phyloP scores from a whole-genome alignment of 768 basidiomycete genomes.

The Hericium alpestre region DNA sequence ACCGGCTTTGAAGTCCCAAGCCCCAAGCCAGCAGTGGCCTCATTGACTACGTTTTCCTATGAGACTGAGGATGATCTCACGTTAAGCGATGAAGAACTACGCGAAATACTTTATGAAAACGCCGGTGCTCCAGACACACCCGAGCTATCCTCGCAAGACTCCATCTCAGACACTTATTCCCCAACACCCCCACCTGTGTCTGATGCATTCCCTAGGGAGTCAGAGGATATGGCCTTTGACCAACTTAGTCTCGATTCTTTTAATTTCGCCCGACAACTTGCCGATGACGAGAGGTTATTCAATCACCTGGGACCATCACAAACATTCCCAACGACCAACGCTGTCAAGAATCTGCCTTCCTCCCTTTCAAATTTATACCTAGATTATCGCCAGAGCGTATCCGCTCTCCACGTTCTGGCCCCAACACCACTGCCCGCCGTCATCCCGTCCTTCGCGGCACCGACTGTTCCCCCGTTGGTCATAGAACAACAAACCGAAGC shows the following conservation, averaged over 20 bases:
- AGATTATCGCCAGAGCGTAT: slow-evolving; percentile 16
- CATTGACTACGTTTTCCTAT: no score
- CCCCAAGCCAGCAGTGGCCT: no score
- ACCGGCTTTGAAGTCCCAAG: no score
- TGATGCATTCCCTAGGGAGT: background rate
- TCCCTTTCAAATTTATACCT: slow-evolving; percentile 36
- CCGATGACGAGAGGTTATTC: background rate
- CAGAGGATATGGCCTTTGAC: background rate
- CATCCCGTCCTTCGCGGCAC: background rate
- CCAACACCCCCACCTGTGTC: no score
- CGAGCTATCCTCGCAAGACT: no score
- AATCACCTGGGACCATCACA: background rate
- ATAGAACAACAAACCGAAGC: slow-evolving; percentile 3
- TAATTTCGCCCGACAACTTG: background rate
- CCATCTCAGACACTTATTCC: no score
- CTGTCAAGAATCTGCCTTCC: slow-evolving; percentile 22
- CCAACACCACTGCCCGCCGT: background rate
- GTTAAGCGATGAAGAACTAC: background rate
- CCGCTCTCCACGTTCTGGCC: slow-evolving; percentile 9
- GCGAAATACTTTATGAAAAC: background rate
- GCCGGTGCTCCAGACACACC: no score
- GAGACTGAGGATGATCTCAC: no score
- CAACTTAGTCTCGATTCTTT: background rate
- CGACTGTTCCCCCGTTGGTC: background rate
- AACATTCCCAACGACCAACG: background rate